phyloP scores from a whole-genome alignment of 2,329 filamentous ascomycete genomes.

The Thermothelomyces thermophilus region DNA sequence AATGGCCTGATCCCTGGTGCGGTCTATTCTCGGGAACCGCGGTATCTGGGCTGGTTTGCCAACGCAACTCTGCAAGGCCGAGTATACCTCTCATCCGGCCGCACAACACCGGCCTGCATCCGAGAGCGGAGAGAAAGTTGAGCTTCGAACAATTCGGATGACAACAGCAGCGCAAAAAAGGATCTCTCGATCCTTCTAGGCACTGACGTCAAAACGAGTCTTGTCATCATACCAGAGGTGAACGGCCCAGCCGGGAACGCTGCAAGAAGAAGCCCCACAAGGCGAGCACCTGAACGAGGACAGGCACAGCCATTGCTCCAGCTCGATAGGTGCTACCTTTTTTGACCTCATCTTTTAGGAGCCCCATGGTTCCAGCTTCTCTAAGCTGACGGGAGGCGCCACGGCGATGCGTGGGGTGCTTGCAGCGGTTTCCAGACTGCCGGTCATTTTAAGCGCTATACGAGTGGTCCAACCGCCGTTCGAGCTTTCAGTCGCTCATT shows the following conservation, averaged over 20 bases:
- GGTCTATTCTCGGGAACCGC: conserved; percentile 18
- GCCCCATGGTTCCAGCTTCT: neutral
- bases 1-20: neutral
- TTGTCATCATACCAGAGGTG: too few relatives aligned
- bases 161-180: neutral
- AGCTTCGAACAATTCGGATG: neutral
- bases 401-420: neutral
- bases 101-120: conserved; percentile 1
- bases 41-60: neutral
- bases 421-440: too few relatives aligned
- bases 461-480: conserved; percentile 17
- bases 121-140: neutral
- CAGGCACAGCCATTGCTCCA: neutral
- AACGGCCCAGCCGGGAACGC: conserved; percentile 9
- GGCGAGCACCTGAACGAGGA: neutral
- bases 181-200: neutral
- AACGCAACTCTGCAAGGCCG: neutral
- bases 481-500: conserved; percentile 4
- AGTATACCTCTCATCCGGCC: neutral
- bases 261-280: neutral
- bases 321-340: neutral
- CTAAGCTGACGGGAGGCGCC: neutral
- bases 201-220: conserved; percentile 17
- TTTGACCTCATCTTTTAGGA: too few relatives aligned
- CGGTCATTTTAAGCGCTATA: conserved; percentile 14